Conservation (phyloP, 208 protist species). For the Leishmania martiniquensis region DNA sequence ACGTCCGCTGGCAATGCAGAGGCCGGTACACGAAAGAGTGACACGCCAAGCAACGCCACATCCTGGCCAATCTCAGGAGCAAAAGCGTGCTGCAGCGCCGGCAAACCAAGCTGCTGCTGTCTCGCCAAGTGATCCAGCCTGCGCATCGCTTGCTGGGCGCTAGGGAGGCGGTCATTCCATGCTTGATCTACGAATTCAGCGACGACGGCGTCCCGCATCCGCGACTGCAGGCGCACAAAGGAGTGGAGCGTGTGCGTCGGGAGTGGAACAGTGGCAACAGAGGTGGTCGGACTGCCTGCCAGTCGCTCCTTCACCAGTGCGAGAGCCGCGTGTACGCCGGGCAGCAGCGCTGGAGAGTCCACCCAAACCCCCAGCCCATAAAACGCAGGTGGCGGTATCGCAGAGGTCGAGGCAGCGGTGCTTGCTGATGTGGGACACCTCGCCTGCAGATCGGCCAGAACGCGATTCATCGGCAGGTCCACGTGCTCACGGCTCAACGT, state of each 20-base stretch:
- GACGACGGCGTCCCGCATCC: conserved; percentile 15
- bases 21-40: conserved; percentile 52
- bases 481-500: conserved; percentile 46
- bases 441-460: conserved; percentile 34
- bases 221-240: conserved; percentile 43
- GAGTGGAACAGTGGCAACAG: conserved; percentile 9
- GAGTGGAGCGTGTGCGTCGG: conserved; percentile 23
- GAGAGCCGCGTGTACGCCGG: conserved; percentile 53
- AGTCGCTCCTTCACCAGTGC: conserved; percentile 47
- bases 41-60: conserved; percentile 53
- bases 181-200: conserved; percentile 4
- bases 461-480: conserved; percentile 44
- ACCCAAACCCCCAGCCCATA: conserved; percentile 76
- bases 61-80: conserved; percentile 49
- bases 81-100: conserved; percentile 59
- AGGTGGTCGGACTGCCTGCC: conserved; percentile 3
- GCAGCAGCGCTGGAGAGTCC: conserved; percentile 45
- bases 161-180: too few species aligned
- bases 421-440: conserved; percentile 9
- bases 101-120: conserved; percentile 67
- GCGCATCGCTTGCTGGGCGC: not conserved
- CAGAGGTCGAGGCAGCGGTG: not conserved
- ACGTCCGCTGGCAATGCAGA: conserved; percentile 15
- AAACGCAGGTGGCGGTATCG: conserved; percentile 31
- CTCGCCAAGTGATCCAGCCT: conserved; percentile 25